Conservation (phyloP, 2,329 filamentous ascomycete species). For the Macrophomina phaseolina region DNA sequence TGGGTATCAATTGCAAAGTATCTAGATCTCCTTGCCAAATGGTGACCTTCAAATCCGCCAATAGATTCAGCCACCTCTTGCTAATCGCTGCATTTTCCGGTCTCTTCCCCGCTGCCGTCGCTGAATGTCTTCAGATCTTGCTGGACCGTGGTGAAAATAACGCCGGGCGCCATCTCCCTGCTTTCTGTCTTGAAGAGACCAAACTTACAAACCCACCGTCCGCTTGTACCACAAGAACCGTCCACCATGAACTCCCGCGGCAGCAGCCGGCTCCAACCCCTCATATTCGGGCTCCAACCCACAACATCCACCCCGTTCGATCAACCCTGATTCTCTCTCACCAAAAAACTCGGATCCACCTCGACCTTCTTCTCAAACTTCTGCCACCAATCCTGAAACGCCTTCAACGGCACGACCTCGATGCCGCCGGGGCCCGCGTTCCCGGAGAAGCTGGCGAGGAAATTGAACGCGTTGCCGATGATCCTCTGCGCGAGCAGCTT, state of each 20-base stretch:
- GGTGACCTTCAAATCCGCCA: background rate
- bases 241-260: background rate
- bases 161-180: too few relatives aligned
- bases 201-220: too few relatives aligned
- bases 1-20: background rate
- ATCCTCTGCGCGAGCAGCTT: constrained; percentile 87
- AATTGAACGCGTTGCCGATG: constrained; percentile 97
- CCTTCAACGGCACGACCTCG: constrained; percentile 91
- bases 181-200: too few relatives aligned
- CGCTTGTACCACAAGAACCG: too few relatives aligned
- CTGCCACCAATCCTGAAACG: constrained; percentile 96
- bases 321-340: constrained; percentile 60
- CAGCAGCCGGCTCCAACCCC: too few relatives aligned
- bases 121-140: background rate
- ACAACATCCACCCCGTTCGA: too few relatives aligned
- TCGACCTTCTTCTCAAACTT: constrained; percentile 92
- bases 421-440: constrained; percentile 66
- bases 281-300: too few relatives aligned
- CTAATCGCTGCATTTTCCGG: background rate
- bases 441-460: constrained; percentile 83
- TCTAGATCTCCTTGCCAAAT: background rate
- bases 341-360: constrained; percentile 85
- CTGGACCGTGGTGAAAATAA: background rate
- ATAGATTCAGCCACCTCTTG: background rate
- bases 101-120: background rate